Conservation (phyloP, 495 filamentous ascomycete genomes). For the Immersiella caudata region DNA sequence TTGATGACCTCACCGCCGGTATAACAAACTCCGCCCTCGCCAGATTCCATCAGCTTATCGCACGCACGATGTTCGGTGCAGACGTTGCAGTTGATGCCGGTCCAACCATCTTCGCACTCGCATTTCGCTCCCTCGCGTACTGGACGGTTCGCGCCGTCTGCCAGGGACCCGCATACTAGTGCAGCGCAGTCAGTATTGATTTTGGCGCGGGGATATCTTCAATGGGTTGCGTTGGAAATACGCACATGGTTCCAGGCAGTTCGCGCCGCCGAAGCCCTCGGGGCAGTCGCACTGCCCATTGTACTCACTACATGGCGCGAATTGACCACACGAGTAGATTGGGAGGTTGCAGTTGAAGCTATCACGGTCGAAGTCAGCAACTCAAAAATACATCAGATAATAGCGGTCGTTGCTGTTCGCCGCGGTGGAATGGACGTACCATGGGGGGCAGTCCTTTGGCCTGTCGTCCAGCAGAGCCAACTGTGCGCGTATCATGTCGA, state of each 20-base stretch:
- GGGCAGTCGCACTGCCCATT: constrained; percentile 92
- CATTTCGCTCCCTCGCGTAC: constrained; percentile 69
- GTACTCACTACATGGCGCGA: constrained; percentile 77
- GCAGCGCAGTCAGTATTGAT: constrained; percentile 20
- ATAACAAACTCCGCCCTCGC: constrained; percentile 84
- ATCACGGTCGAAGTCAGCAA: background rate
- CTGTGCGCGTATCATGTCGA: constrained; percentile 56
- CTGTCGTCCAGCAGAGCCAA: constrained; percentile 54
- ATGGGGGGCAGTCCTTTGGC: constrained; percentile 65
- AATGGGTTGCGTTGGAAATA: constrained; percentile 7
- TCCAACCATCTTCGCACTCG: constrained; percentile 91
- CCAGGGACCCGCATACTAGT: constrained; percentile 81
- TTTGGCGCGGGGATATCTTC: too few species aligned
- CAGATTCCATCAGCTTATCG: constrained; percentile 77
- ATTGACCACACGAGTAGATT: constrained; percentile 87
- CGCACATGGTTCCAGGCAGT: constrained; percentile 79
- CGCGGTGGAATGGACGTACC: constrained; percentile 25
- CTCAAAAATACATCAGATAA: background rate
- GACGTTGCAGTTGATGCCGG: constrained; percentile 98
- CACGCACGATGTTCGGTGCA: constrained; percentile 83
- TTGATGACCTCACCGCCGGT: constrained; percentile 86
- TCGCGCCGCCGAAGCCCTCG: constrained; percentile 87
- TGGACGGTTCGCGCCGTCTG: constrained; percentile 73
- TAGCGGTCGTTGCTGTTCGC: too few species aligned
- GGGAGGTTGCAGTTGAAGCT: constrained; percentile 98